These are phyloP conservation scores for Talaromyces atroroseus DNA, from an alignment of 2,329 filamentous ascomycete genomes.

Conservation along the genomic window DNA sequence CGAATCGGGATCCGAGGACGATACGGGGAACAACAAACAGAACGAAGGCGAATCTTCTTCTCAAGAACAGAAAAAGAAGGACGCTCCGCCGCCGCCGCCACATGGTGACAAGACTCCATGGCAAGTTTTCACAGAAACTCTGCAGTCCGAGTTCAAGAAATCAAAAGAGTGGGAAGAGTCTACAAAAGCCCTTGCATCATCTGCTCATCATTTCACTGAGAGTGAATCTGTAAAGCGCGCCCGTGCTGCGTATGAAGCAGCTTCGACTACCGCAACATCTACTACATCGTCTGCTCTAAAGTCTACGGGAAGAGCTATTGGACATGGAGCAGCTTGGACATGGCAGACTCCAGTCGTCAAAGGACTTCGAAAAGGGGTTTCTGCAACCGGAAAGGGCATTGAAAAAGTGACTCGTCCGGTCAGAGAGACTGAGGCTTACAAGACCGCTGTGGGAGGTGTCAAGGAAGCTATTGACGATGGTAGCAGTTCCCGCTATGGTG, in stretches of 20 bases:
- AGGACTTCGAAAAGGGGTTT: constrained; percentile 79
- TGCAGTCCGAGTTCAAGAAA: constrained; percentile 86
- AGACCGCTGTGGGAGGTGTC: constrained; percentile 60
- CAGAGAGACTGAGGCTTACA: constrained; percentile 88
- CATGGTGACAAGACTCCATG: constrained; percentile 98
- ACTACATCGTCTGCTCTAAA: constrained; percentile 77
- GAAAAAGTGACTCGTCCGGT: constrained; percentile 95
- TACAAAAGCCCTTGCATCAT: constrained; percentile 86
- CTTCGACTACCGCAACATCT: constrained; percentile 73
- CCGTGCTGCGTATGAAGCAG: constrained; percentile 78
- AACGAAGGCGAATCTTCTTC: constrained; percentile 41
- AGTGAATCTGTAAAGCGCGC: constrained; percentile 86
- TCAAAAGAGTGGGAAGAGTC: constrained; percentile 99
- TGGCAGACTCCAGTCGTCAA: constrained; percentile 95
- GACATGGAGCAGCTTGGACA: constrained; percentile 89
- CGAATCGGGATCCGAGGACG: constrained; percentile 36
- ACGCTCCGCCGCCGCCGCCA: constrained; percentile 76
- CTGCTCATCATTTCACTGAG: constrained; percentile 85
- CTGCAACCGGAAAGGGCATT: constrained; percentile 75
- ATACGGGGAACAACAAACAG: constrained; percentile 33
- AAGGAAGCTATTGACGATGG: constrained; percentile 97
- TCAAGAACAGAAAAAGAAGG: constrained; percentile 56
- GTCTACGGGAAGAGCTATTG: constrained; percentile 77
- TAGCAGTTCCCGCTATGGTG: constrained; percentile 90
- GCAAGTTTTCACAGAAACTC: constrained; percentile 98